phyloP scores from a whole-genome alignment of 1,284 basidiomycete genomes.

The Hortiboletus rubellus region DNA sequence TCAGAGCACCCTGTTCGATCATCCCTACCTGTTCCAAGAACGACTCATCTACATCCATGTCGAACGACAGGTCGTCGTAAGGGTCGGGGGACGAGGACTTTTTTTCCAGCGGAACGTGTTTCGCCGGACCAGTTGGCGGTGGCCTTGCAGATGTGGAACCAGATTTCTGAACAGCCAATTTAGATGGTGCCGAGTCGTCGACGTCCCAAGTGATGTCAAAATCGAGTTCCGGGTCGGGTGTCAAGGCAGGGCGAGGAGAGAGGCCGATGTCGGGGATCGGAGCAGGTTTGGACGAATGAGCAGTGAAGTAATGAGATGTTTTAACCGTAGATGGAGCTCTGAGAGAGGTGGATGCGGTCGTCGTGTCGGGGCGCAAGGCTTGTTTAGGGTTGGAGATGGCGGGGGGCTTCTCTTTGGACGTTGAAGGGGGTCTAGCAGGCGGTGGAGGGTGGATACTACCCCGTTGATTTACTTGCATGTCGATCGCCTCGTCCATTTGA shows the following conservation, averaged over 20 bases:
- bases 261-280: conserved; percentile 31
- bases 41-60: conserved; percentile 29
- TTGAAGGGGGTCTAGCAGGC: background rate
- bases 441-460: background rate
- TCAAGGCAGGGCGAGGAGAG: conserved; percentile 20
- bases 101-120: background rate
- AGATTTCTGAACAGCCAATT: background rate
- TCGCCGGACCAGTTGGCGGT: background rate
- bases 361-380: background rate
- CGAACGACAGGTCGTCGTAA: conserved; percentile 32
- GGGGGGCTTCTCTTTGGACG: conserved; percentile 5
- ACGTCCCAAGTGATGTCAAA: conserved; percentile 2
- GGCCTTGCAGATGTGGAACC: conserved; percentile 2
- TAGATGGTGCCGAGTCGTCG: conserved; percentile 8
- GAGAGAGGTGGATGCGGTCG: conserved; percentile 17
- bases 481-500: conserved; percentile 19
- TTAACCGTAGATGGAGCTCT: background rate
- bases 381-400: background rate
- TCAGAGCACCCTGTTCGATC: conserved; percentile 30
- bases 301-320: conserved; percentile 26
- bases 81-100: conserved; percentile 16
- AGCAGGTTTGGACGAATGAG: conserved; percentile 1
- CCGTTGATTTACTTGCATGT: conserved; percentile 2
- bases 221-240: background rate
- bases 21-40: conserved; percentile 35